These are phyloP conservation scores for Solanum stenotomum DNA, from an alignment of 257 asterid genomes.

Conservation along the genomic window DNA sequence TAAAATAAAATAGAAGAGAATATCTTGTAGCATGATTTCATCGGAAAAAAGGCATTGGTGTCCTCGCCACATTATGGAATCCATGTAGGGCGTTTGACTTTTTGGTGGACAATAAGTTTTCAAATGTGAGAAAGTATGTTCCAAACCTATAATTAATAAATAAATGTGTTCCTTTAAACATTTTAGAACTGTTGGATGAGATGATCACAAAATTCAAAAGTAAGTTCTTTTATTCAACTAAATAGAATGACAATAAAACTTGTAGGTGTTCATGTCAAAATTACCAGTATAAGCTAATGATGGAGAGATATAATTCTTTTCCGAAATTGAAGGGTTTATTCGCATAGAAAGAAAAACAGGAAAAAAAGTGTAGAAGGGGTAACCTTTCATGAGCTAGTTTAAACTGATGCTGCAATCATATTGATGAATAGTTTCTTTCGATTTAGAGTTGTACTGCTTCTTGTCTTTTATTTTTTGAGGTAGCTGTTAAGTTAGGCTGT, in stretches of 20 bases:
- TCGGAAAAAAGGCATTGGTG: not conserved
- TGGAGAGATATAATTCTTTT: not conserved
- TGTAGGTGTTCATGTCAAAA: not conserved
- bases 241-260: not conserved
- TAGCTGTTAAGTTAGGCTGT: not conserved
- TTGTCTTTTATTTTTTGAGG: not conserved
- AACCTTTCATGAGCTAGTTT: not conserved
- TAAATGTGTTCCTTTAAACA: not conserved
- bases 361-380: not conserved
- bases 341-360: not conserved
- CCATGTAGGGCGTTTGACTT: not conserved
- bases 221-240: not conserved
- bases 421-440: not conserved
- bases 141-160: not conserved
- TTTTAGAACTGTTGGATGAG: not conserved
- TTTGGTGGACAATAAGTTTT: not conserved
- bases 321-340: not conserved
- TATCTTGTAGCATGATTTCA: not conserved
- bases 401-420: not conserved
- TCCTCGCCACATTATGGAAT: not conserved
- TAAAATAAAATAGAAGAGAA: not conserved
- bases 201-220: not conserved
- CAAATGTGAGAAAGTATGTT: not conserved
- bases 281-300: not conserved
- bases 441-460: not conserved